Conservation (phyloP, 2,329 filamentous ascomycete genomes). For the Colletotrichum plurivorum region DNA sequence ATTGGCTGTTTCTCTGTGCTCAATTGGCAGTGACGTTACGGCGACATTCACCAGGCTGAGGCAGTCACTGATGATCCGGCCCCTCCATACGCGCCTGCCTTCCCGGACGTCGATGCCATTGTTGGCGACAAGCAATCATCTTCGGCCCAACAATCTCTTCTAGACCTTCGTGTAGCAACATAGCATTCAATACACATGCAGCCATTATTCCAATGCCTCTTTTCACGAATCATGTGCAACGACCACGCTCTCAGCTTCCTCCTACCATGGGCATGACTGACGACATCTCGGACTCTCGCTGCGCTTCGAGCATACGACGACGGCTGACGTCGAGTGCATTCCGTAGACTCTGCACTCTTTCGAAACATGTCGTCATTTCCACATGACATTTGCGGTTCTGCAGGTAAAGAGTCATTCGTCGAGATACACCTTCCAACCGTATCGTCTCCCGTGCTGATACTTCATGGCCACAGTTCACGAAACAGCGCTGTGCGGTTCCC, state of each 20-base stretch:
- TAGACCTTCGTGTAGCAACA: too few species aligned
- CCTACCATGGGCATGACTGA: not conserved
- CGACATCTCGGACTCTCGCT: not conserved
- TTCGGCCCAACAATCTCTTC: too few species aligned
- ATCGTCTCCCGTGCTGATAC: conserved; percentile 3
- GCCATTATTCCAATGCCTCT: too few species aligned
- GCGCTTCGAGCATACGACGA: not conserved
- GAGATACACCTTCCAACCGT: not conserved
- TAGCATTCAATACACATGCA: too few species aligned
- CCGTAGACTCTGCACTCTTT: not conserved
- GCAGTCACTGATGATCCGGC: too few species aligned
- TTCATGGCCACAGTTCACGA: conserved; percentile 4
- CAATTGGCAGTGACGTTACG: conserved; percentile 8
- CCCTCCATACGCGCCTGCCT: too few species aligned
- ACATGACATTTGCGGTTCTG: not conserved
- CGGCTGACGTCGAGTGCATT: not conserved
- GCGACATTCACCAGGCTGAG: not conserved
- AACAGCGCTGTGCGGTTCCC: not conserved
- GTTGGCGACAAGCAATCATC: too few species aligned
- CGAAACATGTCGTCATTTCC: not conserved
- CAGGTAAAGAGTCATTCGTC: conserved; percentile 1
- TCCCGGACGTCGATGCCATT: too few species aligned
- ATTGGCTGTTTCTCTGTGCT: conserved; percentile 10
- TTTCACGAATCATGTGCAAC: too few species aligned
- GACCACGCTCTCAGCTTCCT: too few species aligned